A percentile compares a stretch with the other conserved stretches of the same genome.
Conservation (phyloP, 768 basidiomycete genomes). For the Paxillus involutus region DNA sequence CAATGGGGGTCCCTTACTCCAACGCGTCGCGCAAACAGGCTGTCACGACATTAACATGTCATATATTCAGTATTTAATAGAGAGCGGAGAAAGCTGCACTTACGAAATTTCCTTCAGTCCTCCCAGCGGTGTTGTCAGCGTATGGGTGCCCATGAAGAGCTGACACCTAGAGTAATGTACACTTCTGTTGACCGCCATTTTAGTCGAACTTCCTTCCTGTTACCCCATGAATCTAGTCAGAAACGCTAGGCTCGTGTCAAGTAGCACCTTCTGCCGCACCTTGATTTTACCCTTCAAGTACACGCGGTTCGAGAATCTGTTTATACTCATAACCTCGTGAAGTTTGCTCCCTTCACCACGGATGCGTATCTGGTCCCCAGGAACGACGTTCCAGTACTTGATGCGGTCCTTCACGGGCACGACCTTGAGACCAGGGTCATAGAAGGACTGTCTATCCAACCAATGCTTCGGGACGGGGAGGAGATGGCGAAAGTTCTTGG, state of each 20-base stretch:
- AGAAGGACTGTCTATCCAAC: constrained; percentile 42
- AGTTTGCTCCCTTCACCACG: constrained; percentile 62
- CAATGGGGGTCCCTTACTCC: constrained; percentile 61
- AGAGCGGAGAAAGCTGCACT: constrained; percentile 20
- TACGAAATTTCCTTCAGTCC: constrained; percentile 44
- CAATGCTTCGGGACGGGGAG: constrained; percentile 58
- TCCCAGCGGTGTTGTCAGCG: constrained; percentile 34
- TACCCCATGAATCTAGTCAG: neutral
- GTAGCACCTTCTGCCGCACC: constrained; percentile 21
- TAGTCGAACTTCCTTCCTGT: constrained; percentile 22
- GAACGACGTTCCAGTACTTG: constrained; percentile 85
- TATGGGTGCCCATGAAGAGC: constrained; percentile 65
- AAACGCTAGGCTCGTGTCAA: neutral
- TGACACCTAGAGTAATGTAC: constrained; percentile 83
- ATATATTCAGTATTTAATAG: neutral
- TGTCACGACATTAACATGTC: constrained; percentile 36
- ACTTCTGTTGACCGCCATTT: constrained; percentile 27
- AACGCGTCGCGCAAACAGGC: constrained; percentile 77
- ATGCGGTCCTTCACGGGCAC: constrained; percentile 68
- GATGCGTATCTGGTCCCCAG: constrained; percentile 76
- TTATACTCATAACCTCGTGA: constrained; percentile 72
- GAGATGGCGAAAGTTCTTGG: constrained; percentile 67
- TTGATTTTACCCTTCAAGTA: constrained; percentile 46
- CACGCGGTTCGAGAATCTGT: constrained; percentile 69
- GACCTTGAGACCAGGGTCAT: constrained; percentile 47